Base-by-base conservation (phyloP, 2,329 filamentous ascomycete species). In the Coniochaeta sp. region DNA sequence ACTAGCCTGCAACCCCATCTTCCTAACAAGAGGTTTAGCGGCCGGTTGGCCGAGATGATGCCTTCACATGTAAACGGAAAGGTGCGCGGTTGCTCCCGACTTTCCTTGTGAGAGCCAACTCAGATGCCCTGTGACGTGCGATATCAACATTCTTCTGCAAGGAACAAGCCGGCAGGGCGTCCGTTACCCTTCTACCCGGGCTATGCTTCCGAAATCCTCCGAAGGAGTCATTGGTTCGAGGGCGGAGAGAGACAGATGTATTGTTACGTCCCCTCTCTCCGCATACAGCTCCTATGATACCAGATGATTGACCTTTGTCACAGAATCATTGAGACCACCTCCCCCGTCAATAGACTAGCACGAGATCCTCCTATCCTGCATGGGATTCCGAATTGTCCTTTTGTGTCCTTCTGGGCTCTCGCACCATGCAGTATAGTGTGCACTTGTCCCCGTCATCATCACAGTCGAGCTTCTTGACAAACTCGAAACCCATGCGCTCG, bases 401-500 rank as follows among this genome's bases (percentile, higher is more conserved):
- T 22, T 44, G 36, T 28, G 7, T 12, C 26, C 56, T 14, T 50
- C 64, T 67, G 1, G 78, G 74, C 26, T 79, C 76, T 58, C 79
- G 72, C 8, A 78, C 70, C 78, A 80, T 79, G 14, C 77, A 74
- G 62, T 75, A 80, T 54, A 86, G 70, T 67, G 78, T 80, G 62
- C 83, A 84, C 1, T 73, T 71, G 31, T 81, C 81, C 3, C 82
- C 83, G 2, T 81, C 78, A 67, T 89, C 87, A 61, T 85, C 81
- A 70, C 87, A 90, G 60, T 83, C 77, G 78, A 91, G 86, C 68
- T 88, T 82, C 68, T 81, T 85, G 8, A 79, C 81, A 59, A 88
- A 75, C 67, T 79, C 74, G 70, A 91, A 91, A 6, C 88, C 89
- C 78, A 90, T 82, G 61, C 79, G 81, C 65, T 86, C 81, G 70